These are phyloP conservation scores for Chlamydomonas applanata DNA, from an alignment of 139 green algal species.

Conservation along the genomic window DNA sequence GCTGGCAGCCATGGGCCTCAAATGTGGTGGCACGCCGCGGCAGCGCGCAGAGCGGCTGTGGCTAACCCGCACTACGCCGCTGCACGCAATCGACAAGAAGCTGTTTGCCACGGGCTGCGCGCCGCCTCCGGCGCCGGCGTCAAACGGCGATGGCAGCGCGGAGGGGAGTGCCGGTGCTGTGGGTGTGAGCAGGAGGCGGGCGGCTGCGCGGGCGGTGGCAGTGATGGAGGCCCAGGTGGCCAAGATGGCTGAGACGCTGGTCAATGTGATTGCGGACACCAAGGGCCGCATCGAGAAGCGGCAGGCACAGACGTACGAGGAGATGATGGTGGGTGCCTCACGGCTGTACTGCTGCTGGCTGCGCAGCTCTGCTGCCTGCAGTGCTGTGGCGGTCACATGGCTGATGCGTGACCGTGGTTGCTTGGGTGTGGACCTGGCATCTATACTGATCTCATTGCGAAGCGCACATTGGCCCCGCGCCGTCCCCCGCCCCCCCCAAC, in stretches of 20 bases:
- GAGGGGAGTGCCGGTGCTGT: background rate
- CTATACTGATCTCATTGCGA: too few relatives aligned
- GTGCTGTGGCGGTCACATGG: too few relatives aligned
- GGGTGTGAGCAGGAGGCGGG: background rate
- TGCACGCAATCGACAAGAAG: slow-evolving; percentile 69
- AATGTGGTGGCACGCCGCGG: slow-evolving; percentile 84
- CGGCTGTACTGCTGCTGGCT: too few relatives aligned
- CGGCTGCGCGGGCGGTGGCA: slow-evolving; percentile 12
- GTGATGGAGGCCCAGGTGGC: slow-evolving; percentile 46
- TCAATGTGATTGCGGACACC: slow-evolving; percentile 73
- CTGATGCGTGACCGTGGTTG: too few relatives aligned
- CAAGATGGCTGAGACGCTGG: slow-evolving; percentile 56
- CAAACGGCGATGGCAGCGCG: background rate
- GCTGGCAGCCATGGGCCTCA: slow-evolving; percentile 82
- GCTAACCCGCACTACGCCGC: slow-evolving; percentile 54
- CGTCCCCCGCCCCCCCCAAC: too few relatives aligned
- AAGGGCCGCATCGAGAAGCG: slow-evolving; percentile 89
- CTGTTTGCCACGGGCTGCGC: slow-evolving; percentile 74
- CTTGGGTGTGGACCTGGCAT: too few relatives aligned
- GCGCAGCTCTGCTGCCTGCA: too few relatives aligned
- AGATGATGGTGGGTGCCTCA: slow-evolving; percentile 66
- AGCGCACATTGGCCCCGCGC: too few relatives aligned
- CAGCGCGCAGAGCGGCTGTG: slow-evolving; percentile 88
- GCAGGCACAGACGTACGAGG: slow-evolving; percentile 88
- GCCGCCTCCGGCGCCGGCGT: slow-evolving; percentile 16